Base-by-base conservation (phyloP, 495 filamentous ascomycete species). In the Lichenothelia convexa region DNA sequence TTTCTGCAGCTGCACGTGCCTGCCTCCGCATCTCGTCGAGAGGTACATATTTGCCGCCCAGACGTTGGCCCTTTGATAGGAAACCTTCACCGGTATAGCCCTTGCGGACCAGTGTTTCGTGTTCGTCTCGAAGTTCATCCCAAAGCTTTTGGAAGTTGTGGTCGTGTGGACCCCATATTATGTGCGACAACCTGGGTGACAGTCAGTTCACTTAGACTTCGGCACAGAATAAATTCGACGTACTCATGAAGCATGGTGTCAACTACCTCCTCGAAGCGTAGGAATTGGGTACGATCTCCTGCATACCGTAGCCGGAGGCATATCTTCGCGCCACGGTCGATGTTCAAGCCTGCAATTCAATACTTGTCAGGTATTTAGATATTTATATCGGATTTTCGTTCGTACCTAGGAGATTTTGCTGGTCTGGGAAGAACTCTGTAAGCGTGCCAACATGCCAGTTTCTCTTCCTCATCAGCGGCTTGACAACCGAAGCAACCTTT, bases 241-340 rank as follows among this genome's bases (percentile, higher is more conserved):
- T 48, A 73, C 68, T 95, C 89, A 51, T 97, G 89, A 21, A 97
- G 70, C 80, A 95, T 87, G 1, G 87, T 95, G 54, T 91, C 83
- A 11, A 78, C 63, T 2, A 93, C 68, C 42, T 80, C 58, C 36
- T 93, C 83, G 18, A 85, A 45, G 6, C 81, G 76, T 6, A 93
- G 55, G 46, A 97, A 97, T 51, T 80, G 74, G 34, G 57, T 69
- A 27, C 72, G 62, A 57, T 94, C 80, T 41, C 63, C 62, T 16
- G 77, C 60, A 58, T 91, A 78, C 22, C 89, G 78, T 17, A 97
- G 61, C 38, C 87, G 74, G 17, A 97, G 60, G 41, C 79, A 80
- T 31, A 95, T 89, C 53, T 75, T 76, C 47, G 78, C 63, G 13
- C 84, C 83, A 5, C 48, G 46, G 44, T 83, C 77, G 47, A 76